Conservation (phyloP, 345 rosid species). For the Linum trigynum region DNA sequence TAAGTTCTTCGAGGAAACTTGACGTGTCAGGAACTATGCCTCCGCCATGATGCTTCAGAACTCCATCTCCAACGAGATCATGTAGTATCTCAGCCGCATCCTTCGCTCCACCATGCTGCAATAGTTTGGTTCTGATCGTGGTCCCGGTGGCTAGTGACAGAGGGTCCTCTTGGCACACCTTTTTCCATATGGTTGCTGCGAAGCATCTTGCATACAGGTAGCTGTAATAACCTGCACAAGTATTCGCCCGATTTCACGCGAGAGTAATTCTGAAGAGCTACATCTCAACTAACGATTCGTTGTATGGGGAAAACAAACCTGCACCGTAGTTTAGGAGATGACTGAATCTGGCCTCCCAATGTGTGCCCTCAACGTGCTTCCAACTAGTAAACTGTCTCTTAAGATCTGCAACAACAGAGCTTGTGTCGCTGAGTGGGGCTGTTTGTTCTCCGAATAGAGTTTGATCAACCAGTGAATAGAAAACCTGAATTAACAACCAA, state of each 20-base stretch:
- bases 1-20: conserved; percentile 47
- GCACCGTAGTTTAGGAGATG: conserved; percentile 89
- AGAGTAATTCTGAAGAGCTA: neutral
- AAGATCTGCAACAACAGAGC: conserved; percentile 59
- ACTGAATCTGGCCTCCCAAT: conserved; percentile 75
- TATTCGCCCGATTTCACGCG: too few relatives aligned
- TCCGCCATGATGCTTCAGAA: conserved; percentile 33
- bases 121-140: conserved; percentile 53
- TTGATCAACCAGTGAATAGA: conserved; percentile 78
- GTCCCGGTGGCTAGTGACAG: conserved; percentile 60
- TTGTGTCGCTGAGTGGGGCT: conserved; percentile 31
- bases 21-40: conserved; percentile 64
- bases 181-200: conserved; percentile 83
- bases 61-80: conserved; percentile 60
- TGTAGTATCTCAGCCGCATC: conserved; percentile 58
- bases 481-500: conserved; percentile 33
- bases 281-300: neutral
- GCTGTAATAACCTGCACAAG: conserved; percentile 63
- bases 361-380: conserved; percentile 81
- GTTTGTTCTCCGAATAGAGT: conserved; percentile 70
- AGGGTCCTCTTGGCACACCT: conserved; percentile 75
- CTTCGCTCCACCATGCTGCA: conserved; percentile 86
- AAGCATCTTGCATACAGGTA: conserved; percentile 80
- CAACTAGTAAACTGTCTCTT: conserved; percentile 66
- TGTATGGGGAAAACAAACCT: conserved; percentile 29